These are phyloP conservation scores for Thamnidium elegans DNA, from an alignment of 192 early-diverging fungal genomes.

Conservation along the genomic window DNA sequence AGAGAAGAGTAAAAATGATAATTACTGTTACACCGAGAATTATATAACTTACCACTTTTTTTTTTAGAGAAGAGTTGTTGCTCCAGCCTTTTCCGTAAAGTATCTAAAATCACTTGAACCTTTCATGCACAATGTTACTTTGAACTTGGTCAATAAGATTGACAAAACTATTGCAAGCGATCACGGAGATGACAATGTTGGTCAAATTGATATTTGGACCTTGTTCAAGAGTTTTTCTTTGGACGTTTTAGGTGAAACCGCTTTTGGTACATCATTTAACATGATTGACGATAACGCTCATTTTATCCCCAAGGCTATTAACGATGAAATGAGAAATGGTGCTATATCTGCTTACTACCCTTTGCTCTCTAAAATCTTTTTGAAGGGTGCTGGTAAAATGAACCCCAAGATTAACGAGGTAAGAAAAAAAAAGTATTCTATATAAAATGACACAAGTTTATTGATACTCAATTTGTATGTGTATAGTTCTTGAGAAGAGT, in stretches of 20 bases:
- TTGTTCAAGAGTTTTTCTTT: slow-evolving; percentile 35
- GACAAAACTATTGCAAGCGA: slow-evolving; percentile 25
- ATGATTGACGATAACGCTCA: slow-evolving; percentile 45
- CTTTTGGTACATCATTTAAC: slow-evolving; percentile 49
- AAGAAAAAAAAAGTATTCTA: background rate
- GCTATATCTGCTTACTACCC: background rate
- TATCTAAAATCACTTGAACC: slow-evolving; percentile 48
- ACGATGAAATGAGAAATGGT: background rate
- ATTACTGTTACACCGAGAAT: background rate
- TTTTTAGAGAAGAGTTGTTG: slow-evolving; percentile 45
- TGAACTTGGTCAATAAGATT: slow-evolving; percentile 31
- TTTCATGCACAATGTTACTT: slow-evolving; percentile 31
- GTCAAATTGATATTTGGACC: slow-evolving; percentile 37
- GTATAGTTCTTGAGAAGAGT: slow-evolving; percentile 25
- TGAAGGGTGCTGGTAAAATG: background rate
- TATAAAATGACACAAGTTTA: background rate
- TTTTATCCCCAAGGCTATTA: slow-evolving; percentile 35
- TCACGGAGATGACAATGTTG: slow-evolving; percentile 11
- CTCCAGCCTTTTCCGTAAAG: slow-evolving; percentile 50
- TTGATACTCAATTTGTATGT: too few relatives aligned
- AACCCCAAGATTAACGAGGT: slow-evolving; percentile 6
- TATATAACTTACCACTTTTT: background rate
- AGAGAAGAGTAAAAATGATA: slow-evolving; percentile 22
- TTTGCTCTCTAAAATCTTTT: background rate
- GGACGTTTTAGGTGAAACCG: slow-evolving; percentile 52